These are phyloP conservation scores for Xylogone sp. DNA, from an alignment of 2,329 filamentous ascomycete genomes.

Conservation along the genomic window DNA sequence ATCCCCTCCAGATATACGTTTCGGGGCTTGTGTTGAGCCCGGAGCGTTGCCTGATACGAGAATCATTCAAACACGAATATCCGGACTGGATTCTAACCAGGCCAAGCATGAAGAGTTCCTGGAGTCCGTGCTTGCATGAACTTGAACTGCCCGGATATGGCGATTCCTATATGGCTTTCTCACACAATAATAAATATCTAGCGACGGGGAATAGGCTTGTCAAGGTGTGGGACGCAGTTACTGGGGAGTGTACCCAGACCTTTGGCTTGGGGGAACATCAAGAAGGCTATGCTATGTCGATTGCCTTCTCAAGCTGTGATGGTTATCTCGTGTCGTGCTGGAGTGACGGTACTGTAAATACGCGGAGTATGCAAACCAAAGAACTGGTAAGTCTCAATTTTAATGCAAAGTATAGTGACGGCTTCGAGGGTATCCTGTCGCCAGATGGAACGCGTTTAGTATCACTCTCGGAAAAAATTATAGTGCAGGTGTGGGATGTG, in stretches of 20 bases:
- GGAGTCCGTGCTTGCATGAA: conserved; percentile 16
- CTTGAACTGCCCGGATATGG: conserved; percentile 17
- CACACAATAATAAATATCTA: conserved; percentile 14
- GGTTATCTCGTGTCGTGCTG: no score
- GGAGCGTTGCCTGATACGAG: conserved; percentile 9
- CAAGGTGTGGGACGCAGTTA: conserved; percentile 15
- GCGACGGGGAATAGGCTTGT: conserved; percentile 18
- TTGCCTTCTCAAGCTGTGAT: neutral
- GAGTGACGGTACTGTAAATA: no score
- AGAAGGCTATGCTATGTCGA: neutral
- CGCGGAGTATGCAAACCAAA: no score
- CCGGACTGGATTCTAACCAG: conserved; percentile 12
- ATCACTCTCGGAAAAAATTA: neutral
- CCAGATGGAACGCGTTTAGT: neutral
- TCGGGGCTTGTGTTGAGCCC: conserved; percentile 21
- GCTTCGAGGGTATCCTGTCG: no score
- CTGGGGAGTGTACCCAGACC: neutral
- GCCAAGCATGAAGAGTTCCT: conserved; percentile 10
- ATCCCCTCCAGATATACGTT: conserved; percentile 22
- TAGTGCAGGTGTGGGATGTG: neutral
- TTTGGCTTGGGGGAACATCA: no score
- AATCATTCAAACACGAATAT: conserved; percentile 11
- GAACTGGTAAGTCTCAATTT: no score
- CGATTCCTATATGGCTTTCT: conserved; percentile 22
- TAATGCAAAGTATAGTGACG: no score